phyloP scores from a whole-genome alignment of 108 stramenopile species.

The Nitzschia sp. region DNA sequence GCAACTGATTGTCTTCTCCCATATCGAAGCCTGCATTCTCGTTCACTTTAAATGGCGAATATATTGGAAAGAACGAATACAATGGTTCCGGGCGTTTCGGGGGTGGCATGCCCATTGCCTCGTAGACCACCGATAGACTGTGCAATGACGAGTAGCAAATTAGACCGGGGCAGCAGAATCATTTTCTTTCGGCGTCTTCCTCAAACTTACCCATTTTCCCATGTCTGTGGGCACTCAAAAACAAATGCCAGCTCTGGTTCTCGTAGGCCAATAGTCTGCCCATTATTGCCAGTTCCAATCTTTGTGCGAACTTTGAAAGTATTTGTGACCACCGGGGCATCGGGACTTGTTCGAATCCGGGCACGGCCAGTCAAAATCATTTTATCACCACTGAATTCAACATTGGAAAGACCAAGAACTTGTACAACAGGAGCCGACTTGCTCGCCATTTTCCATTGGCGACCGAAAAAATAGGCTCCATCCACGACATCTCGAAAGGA shows the following conservation, averaged over 20 bases:
- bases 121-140: constrained; percentile 12
- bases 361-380: constrained; percentile 84
- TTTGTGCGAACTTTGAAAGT: constrained; percentile 85
- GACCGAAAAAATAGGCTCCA: constrained; percentile 83
- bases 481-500: constrained; percentile 79
- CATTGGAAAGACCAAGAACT: constrained; percentile 68
- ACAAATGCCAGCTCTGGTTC: constrained; percentile 81
- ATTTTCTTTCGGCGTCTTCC: too few species aligned
- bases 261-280: constrained; percentile 66
- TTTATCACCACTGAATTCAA: constrained; percentile 81
- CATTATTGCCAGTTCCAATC: constrained; percentile 75
- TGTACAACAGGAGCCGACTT: constrained; percentile 74
- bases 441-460: constrained; percentile 70
- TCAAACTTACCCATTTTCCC: constrained; percentile 65
- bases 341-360: constrained; percentile 56
- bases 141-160: background rate
- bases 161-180: too few species aligned
- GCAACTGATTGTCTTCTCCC: constrained; percentile 80
- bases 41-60: constrained; percentile 75
- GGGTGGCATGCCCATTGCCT: constrained; percentile 19
- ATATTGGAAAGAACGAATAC: constrained; percentile 83
- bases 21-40: constrained; percentile 78
- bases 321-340: constrained; percentile 67
- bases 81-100: constrained; percentile 61
- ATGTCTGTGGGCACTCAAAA: constrained; percentile 73